Conservation (phyloP, 345 rosid species). For the Eucalyptus pumila region DNA sequence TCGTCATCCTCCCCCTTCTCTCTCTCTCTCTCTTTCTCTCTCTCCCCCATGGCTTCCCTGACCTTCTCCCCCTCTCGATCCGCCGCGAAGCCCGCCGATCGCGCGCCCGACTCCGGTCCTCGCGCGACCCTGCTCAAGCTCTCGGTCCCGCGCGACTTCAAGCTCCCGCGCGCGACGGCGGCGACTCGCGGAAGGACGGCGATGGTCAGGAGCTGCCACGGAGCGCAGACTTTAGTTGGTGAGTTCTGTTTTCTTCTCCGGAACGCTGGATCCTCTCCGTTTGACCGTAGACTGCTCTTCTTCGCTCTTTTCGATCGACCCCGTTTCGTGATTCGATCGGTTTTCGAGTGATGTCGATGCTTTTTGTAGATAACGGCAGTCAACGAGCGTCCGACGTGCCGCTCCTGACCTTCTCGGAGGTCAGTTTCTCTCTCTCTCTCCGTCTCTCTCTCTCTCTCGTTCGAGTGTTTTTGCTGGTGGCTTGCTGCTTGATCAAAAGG, state of each 20-base stretch:
- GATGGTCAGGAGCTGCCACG: conserved; percentile 5
- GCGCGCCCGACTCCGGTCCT: not conserved
- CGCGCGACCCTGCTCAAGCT: not conserved
- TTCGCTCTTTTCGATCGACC: not conserved
- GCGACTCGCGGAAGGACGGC: not conserved
- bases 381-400: conserved; percentile 32
- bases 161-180: not conserved
- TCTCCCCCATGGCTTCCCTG: conserved; percentile 21
- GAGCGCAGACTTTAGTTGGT: conserved; percentile 16
- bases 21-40: not conserved
- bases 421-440: not conserved
- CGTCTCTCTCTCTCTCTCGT: not conserved
- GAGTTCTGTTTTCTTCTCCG: conserved; percentile 8
- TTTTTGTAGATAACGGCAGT: not conserved
- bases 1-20: not conserved
- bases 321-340: not conserved
- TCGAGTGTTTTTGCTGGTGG: not conserved
- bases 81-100: conserved; percentile 1
- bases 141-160: not conserved
- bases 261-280: not conserved
- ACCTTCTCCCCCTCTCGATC: not conserved
- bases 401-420: conserved; percentile 53
- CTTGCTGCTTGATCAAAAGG: not conserved
- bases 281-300: not conserved
- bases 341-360: not conserved